Conservation (phyloP, 768 basidiomycete species). For the Mycena indigotica region DNA sequence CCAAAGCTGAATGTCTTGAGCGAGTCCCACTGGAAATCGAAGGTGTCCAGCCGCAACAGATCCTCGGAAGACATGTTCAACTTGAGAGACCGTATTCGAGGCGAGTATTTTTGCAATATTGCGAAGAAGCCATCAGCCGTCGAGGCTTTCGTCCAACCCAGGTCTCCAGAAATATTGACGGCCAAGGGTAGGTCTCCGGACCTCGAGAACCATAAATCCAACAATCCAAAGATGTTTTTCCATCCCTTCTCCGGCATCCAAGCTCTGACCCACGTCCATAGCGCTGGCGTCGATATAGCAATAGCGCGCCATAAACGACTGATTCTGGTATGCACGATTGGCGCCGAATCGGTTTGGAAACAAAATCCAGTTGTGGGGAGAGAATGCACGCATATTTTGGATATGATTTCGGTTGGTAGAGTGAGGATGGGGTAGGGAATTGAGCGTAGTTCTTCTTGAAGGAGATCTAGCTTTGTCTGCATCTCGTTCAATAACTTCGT, state of each 20-base stretch:
- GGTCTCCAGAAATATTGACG: background rate
- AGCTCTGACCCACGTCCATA: background rate
- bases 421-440: background rate
- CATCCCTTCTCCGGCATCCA: background rate
- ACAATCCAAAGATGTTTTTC: background rate
- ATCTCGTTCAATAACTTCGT: background rate
- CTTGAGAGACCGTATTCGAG: background rate
- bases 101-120: background rate
- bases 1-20: background rate
- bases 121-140: background rate
- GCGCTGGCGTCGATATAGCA: background rate
- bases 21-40: background rate
- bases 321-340: background rate
- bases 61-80: background rate
- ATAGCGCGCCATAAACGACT: constrained; percentile 7
- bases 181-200: background rate
- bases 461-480: background rate
- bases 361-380: background rate
- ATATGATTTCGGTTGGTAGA: background rate
- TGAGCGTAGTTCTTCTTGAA: background rate
- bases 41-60: background rate
- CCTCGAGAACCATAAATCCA: background rate
- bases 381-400: background rate
- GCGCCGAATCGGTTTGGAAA: background rate
- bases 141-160: background rate